Percentiles rank a stretch among this genome's conserved stretches.
These are phyloP conservation scores for Chaetomium olivaceum DNA, from an alignment of 2,329 filamentous ascomycete genomes.

Conservation along the genomic window DNA sequence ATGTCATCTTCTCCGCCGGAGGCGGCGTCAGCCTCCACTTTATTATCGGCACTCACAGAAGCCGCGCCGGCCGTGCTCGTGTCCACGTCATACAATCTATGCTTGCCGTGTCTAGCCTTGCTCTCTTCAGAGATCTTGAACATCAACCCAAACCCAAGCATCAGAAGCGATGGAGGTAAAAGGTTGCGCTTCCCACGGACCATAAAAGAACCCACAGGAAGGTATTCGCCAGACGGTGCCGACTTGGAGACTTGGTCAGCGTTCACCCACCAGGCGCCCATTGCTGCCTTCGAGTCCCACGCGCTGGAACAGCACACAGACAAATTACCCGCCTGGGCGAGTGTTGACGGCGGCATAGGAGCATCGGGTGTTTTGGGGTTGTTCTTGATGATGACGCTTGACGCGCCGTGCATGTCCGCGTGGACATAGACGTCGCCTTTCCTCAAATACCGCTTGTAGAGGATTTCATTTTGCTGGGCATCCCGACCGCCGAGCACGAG, in stretches of 20 bases:
- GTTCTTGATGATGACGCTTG: slow-evolving; percentile 89
- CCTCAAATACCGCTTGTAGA: slow-evolving; percentile 83
- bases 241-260: slow-evolving; percentile 89
- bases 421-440: slow-evolving; percentile 93
- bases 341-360: slow-evolving; percentile 85
- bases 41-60: slow-evolving; percentile 17
- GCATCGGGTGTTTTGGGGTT: slow-evolving; percentile 73
- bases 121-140: slow-evolving; percentile 90
- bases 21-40: slow-evolving; percentile 1
- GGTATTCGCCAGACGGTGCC: slow-evolving; percentile 74
- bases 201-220: slow-evolving; percentile 74
- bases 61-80: slow-evolving; percentile 22
- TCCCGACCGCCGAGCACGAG: slow-evolving; percentile 88
- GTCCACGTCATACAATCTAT: slow-evolving; percentile 50
- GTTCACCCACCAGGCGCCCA: slow-evolving; percentile 95
- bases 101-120: slow-evolving; percentile 75
- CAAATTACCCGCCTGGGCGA: slow-evolving; percentile 85
- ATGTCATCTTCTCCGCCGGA: slow-evolving; percentile 31
- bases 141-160: slow-evolving; percentile 84
- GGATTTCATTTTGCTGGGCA: slow-evolving; percentile 81
- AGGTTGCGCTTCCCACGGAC: slow-evolving; percentile 88
- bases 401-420: slow-evolving; percentile 81
- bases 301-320: slow-evolving; percentile 74
- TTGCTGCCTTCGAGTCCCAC: slow-evolving; percentile 95
- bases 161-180: slow-evolving; percentile 79